phyloP scores from a whole-genome alignment of 2,329 filamentous ascomycete genomes.

The Furcasterigmium sp. region DNA sequence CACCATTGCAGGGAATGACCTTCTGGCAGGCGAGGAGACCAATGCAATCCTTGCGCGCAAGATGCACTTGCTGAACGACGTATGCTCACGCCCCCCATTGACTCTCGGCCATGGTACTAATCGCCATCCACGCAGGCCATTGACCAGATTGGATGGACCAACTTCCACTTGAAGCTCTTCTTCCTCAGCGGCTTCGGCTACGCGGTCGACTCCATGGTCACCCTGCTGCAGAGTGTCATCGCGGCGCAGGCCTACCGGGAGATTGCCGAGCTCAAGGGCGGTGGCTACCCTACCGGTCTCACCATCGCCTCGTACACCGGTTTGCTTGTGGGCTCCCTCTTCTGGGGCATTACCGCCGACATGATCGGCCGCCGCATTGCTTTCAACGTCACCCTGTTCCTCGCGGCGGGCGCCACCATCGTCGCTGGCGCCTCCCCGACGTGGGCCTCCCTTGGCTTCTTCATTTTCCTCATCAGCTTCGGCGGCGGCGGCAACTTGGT shows the following conservation, averaged over 20 bases:
- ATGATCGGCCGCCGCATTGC: constrained; percentile 63
- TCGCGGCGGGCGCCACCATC: constrained; percentile 52
- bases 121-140: no score
- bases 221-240: constrained; percentile 35
- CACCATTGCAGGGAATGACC: no score
- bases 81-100: no score
- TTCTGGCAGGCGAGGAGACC: no score
- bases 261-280: constrained; percentile 20
- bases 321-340: constrained; percentile 52
- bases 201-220: constrained; percentile 21
- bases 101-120: no score
- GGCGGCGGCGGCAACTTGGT: constrained; percentile 62
- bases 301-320: constrained; percentile 58
- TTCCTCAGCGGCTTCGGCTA: constrained; percentile 45
- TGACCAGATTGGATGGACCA: constrained; percentile 46
- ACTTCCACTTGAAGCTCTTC: constrained; percentile 45
- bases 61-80: no score
- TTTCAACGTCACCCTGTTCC: constrained; percentile 62
- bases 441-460: constrained; percentile 60
- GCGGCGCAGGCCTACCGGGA: constrained; percentile 52
- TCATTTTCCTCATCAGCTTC: constrained; percentile 58
- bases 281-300: constrained; percentile 45
- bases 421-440: constrained; percentile 62
- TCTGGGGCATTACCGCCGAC: constrained; percentile 65
- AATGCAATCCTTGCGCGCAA: no score